Evolutionary conservation across 2,329 filamentous ascomycete species (phyloP).

Genomic region (Fusarium solani-melongenae): DNA sequence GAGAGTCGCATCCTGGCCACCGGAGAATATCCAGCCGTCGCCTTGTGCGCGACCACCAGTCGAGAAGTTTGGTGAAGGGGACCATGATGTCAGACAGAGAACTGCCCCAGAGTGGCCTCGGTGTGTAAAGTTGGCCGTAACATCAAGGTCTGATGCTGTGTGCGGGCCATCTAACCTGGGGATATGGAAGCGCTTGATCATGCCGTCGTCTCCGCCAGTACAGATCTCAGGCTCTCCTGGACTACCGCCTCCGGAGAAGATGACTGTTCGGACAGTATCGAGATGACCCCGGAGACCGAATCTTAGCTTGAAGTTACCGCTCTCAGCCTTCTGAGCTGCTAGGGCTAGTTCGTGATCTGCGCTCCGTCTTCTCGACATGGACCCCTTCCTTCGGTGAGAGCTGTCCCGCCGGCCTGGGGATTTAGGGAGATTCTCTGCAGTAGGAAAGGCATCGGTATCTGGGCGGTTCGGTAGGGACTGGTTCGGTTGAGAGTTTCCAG

Average conservation of each 20-base stretch:
- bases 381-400: constrained; percentile 83
- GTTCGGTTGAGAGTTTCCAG: constrained; percentile 57
- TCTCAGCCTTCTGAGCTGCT: constrained; percentile 70
- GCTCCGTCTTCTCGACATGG: constrained; percentile 77
- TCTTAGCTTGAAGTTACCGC: constrained; percentile 86
- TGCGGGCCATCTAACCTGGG: constrained; percentile 77
- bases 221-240: constrained; percentile 97
- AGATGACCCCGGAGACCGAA: constrained; percentile 93
- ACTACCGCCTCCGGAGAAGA: constrained; percentile 96
- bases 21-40: constrained; percentile 98
- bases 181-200: constrained; percentile 97
- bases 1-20: constrained; percentile 92
- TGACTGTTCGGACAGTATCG: constrained; percentile 92
- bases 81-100: constrained; percentile 87
- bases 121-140: constrained; percentile 94
- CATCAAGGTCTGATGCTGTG: constrained; percentile 83
- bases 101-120: constrained; percentile 93
- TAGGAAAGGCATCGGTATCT: constrained; percentile 89
- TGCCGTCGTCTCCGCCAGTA: constrained; percentile 93
- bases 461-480: constrained; percentile 71
- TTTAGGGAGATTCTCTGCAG: constrained; percentile 81
- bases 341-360: constrained; percentile 73
- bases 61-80: constrained; percentile 86
- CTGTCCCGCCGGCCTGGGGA: constrained; percentile 78
- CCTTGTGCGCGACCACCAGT: constrained; percentile 88